Base-by-base conservation (phyloP, 805 yeast genomes). In the Yamadazyma akitaensis region DNA sequence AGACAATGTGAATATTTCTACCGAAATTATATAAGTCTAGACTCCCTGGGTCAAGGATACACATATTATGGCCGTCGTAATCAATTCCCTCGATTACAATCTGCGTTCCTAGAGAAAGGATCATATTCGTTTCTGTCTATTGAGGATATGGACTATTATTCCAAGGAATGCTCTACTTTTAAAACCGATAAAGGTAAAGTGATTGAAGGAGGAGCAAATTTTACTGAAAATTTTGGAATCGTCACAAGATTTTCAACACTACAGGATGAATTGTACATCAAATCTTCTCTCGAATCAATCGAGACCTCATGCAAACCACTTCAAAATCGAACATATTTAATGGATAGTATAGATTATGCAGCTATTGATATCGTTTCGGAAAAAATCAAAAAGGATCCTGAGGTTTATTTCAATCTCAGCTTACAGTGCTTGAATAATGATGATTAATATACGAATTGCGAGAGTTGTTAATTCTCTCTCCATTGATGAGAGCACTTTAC, bases 401-500 rank as follows among this genome's bases (percentile, higher is more conserved):
- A 43, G 14, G n/a, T 19, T 12, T 48, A 44, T 28, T 46, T 48
- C 21, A 28, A 18, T 11, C 38, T 40, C 18, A 30, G 34, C 3
- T 28, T 51, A 16, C 4, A 44, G 18, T 42, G 44, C 31, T 37
- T 37, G 21, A 35, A 35, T 16, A 35, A 35, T n/a, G 37, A 8
- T 16, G 37, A 12, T 9, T 8, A 35, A 35, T 35, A 12, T 35
- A 35, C 37, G 18, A 18, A 24, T 10, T 14, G 35, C 21, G 17
- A 32, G 7, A n/a, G 18, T n/a, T 14, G 44, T 61, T 57, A 94
- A 60, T 94, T 94, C 59, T 94, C 99, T 69, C 96, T 85, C 99
- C 99, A 94, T 68, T 92, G 95, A 61, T 89, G 79, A 42, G 88
- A 88, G 73, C 99, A 94, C 52, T 81, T 84, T 32, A 90, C 90